Evolutionary conservation across 2,329 filamentous ascomycete species (phyloP).

Genomic region (Phialemoniopsis sp.): DNA sequence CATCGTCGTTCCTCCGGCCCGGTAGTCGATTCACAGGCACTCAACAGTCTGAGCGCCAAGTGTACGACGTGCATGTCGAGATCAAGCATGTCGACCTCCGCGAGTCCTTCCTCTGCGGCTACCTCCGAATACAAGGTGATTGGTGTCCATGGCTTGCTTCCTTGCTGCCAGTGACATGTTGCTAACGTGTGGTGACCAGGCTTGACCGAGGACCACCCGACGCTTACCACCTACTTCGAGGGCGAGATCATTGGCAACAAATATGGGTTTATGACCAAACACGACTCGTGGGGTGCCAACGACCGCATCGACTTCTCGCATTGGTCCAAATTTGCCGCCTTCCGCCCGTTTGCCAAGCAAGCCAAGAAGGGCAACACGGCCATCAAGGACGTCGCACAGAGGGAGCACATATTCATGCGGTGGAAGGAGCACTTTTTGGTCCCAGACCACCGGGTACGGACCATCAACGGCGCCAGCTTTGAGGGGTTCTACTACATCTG

Average conservation of each 20-base stretch:
- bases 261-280: conserved; percentile 88
- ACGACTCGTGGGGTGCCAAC: conserved; percentile 86
- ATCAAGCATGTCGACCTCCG: conserved; percentile 94
- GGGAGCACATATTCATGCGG: conserved; percentile 94
- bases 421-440: conserved; percentile 99
- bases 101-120: conserved; percentile 92
- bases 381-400: conserved; percentile 69
- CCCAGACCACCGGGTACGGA: conserved; percentile 86
- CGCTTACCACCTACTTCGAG: conserved; percentile 97
- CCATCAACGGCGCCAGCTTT: conserved; percentile 91
- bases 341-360: conserved; percentile 66
- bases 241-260: conserved; percentile 96
- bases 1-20: conserved; percentile 80
- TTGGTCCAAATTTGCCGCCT: conserved; percentile 87
- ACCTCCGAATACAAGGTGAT: conserved; percentile 88
- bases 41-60: conserved; percentile 87
- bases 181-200: conserved; percentile 43
- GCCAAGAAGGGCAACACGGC: conserved; percentile 51
- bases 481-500: conserved; percentile 99
- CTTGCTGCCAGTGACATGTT: not conserved
- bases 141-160: conserved; percentile 4
- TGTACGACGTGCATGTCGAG: conserved; percentile 94
- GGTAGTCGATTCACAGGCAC: conserved; percentile 87
- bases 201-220: conserved; percentile 91
- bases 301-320: conserved; percentile 90